Base-by-base conservation (phyloP, 2,329 filamentous ascomycete species). In the Metarhizium album region DNA sequence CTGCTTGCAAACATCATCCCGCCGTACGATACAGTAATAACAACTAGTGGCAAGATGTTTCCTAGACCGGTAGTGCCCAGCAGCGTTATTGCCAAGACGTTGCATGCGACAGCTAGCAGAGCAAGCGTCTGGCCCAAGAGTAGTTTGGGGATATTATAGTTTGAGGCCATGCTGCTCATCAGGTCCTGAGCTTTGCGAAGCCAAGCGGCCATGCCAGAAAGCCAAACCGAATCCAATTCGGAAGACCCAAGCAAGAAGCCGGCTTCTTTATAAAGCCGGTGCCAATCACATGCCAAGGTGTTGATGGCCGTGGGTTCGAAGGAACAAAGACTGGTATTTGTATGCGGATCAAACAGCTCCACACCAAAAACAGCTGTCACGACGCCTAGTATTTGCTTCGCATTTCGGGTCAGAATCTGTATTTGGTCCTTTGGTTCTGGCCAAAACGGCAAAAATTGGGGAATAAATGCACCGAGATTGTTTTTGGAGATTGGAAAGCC, bases 1-100 rank as follows among this genome's bases (percentile, higher is more conserved):
- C 90, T 97, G 64, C 88, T 95, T 9, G 90, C 91, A 68, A 97
- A 97, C 90, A 97, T 97, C 82, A 96, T 94, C 37, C 80, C 65
- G 1, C 84, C 82, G 62, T 97, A 95, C 0, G 78, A 66, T 0
- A 83, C 46, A 1, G 78, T 78, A 29, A 82, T 71, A 2, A 76
- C 55, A 3, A 70, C 56, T 47, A 86, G 70, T 3, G 74, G 73
- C 8, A 64, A 51, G 11, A 73, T 58, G 14, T 52, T 50, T 1
- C 55, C 56, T 11, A 51, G 40, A 1, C 47, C 50, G 20, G 53
- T 48, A 8, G 47, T 35, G 22, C 55, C 54, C 9, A 58, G 52
- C 9, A 54, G 46, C 2, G 52, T 45, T 11, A 58, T 51, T 2
- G 51, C 56, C 3, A 49, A 27, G 1, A 46, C 45, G 31, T 59